Base-by-base conservation (phyloP, 2,329 filamentous ascomycete genomes). In the Pseudogymnoascus sp. region DNA sequence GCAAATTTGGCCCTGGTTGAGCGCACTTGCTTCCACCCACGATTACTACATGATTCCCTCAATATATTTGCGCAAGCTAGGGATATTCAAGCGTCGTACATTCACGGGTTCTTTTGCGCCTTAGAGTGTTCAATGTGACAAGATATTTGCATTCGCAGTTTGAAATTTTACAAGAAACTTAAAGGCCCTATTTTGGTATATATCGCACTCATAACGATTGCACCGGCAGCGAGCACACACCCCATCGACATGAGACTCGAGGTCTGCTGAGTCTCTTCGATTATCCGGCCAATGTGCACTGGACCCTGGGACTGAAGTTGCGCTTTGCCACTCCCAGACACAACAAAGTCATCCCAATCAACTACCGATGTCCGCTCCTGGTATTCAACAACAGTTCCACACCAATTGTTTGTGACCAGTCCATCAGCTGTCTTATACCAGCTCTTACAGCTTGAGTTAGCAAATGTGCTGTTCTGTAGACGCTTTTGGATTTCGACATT, bases 291-390 rank as follows among this genome's bases (percentile, higher is more conserved):
- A 40, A 76, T 67, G n/a, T 69, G 71, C 2, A 63, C 64, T 25
- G 67, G 69, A 11, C 67, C 66, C 59, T 71, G 69, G 11, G 63
- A 60, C 14, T 67, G 63, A 2, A 76, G 52, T 8, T 63, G 33
- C 2, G 65, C 62, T 5, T 65, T 67, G 1, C 63, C 70, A 11
- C 68, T 69, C 0, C 74, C 75, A 2, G 67, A 65, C n/a, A 74
- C 67, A 9, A 77, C 74, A 64, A 76, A 82, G 55, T 82, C 79
- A 0, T 73, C 73, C 73, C 77, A 80, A 23, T 77, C 31, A 65
- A 82, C 76, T 11, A 70, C 72, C 8, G 71, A 68, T 62, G 79
- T 65, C 64, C 74, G 64, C 52, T 80, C 74, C 71, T 65, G 63
- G 41, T 65, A 65, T 12, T 55, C 61, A 5, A 64, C 49, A 11